Percentiles rank a stretch among this genome's conserved stretches.
These are phyloP conservation scores for Lavandula angustifolia DNA, from an alignment of 257 asterid genomes.

Conservation along the genomic window DNA sequence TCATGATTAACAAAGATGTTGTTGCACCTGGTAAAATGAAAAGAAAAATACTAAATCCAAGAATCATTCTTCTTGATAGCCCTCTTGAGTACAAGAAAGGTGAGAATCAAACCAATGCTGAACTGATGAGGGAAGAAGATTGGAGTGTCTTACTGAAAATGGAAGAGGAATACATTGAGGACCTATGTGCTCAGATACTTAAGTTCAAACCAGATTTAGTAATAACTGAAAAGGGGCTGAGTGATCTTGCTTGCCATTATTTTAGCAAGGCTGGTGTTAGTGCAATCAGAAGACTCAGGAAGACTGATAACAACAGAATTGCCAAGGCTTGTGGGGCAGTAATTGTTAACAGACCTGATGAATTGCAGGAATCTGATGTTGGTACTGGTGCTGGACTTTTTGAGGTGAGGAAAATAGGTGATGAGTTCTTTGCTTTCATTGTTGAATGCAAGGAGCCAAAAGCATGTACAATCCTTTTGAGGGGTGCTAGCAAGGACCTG, in stretches of 20 bases:
- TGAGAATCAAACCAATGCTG: slow-evolving; percentile 96
- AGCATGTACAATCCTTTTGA: slow-evolving; percentile 87
- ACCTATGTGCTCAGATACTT: slow-evolving; percentile 65
- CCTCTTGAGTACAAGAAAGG: slow-evolving; percentile 98
- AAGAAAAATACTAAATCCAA: slow-evolving; percentile 81
- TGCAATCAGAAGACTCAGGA: slow-evolving; percentile 92
- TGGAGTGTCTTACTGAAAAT: slow-evolving; percentile 86
- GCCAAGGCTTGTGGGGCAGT: slow-evolving; percentile 98
- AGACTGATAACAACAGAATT: slow-evolving; percentile 88
- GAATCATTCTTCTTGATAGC: slow-evolving; percentile 88
- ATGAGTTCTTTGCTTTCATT: slow-evolving; percentile 82
- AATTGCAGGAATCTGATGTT: slow-evolving; percentile 92
- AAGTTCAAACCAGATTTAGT: slow-evolving; percentile 90
- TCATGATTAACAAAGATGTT: slow-evolving; percentile 90
- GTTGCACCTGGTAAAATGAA: slow-evolving; percentile 98
- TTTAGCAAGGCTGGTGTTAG: slow-evolving; percentile 93
- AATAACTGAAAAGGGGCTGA: slow-evolving; percentile 87
- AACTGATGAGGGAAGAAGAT: slow-evolving; percentile 87
- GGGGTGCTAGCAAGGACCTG: slow-evolving; percentile 98
- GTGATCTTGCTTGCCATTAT: slow-evolving; percentile 90
- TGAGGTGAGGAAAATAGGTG: slow-evolving; percentile 95
- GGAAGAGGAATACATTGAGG: slow-evolving; percentile 95
- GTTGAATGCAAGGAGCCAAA: slow-evolving; percentile 91
- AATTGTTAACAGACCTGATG: slow-evolving; percentile 93
- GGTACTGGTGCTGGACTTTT: slow-evolving; percentile 95